These are phyloP conservation scores for Fusarium palustre DNA, from an alignment of 2,329 filamentous ascomycete species.

Conservation along the genomic window DNA sequence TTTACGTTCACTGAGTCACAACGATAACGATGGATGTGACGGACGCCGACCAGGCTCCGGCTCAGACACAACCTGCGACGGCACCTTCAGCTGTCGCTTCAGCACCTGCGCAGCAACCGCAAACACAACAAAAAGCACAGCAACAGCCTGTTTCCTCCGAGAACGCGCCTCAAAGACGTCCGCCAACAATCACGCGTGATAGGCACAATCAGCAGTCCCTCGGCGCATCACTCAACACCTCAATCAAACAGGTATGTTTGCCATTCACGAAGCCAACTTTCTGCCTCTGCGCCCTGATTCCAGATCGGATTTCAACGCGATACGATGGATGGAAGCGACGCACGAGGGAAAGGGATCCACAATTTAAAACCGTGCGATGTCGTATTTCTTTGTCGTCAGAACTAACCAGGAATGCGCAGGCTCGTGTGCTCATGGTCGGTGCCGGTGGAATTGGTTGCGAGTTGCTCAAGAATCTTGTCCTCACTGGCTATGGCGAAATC, in stretches of 20 bases:
- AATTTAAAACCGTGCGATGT: constrained; percentile 3
- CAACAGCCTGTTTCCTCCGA: constrained; percentile 38
- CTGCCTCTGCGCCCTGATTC: constrained; percentile 23
- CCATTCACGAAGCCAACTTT: constrained; percentile 3
- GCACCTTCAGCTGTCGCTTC: constrained; percentile 1
- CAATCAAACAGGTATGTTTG: constrained; percentile 73
- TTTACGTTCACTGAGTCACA: constrained; percentile 26
- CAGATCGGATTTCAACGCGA: constrained; percentile 14
- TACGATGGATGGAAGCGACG: constrained; percentile 7
- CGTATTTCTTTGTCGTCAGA: neutral
- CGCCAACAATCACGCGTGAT: constrained; percentile 58
- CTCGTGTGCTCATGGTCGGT: constrained; percentile 91
- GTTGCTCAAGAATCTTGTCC: constrained; percentile 93
- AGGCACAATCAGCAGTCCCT: constrained; percentile 73
- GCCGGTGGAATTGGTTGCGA: constrained; percentile 98
- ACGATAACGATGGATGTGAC: constrained; percentile 46
- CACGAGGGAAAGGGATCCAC: neutral
- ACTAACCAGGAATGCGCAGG: constrained; percentile 61
- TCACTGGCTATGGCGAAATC: constrained; percentile 91
- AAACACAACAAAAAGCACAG: constrained; percentile 18
- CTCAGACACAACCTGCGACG: constrained; percentile 31
- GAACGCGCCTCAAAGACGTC: constrained; percentile 44
- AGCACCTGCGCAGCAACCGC: constrained; percentile 25
- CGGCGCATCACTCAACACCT: constrained; percentile 70
- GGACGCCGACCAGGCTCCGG: constrained; percentile 34